These are phyloP conservation scores for Penicillium daleae DNA, from an alignment of 495 filamentous ascomycete species.

Conservation along the genomic window DNA sequence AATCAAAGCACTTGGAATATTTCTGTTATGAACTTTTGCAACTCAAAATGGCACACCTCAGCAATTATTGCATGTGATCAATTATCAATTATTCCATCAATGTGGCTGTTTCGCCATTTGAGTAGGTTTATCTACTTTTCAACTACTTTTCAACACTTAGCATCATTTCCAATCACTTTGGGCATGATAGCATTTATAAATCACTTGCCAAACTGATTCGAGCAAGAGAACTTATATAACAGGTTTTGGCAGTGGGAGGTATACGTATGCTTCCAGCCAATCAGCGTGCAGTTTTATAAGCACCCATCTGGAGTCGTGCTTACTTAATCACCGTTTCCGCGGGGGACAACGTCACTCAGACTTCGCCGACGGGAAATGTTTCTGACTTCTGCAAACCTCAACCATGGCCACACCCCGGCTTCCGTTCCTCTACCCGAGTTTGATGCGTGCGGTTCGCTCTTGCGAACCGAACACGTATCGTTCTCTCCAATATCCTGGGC, in stretches of 20 bases:
- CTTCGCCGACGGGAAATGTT: conserved; percentile 30
- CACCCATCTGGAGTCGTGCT: background rate
- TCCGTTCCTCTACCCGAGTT: conserved; percentile 74
- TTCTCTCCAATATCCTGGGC: conserved; percentile 31
- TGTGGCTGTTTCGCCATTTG: no score
- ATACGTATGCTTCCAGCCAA: conserved; percentile 1
- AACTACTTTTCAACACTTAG: no score
- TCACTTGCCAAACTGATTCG: no score
- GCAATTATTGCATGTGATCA: no score
- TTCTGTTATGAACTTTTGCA: no score
- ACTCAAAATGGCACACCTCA: no score
- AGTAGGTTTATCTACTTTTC: no score
- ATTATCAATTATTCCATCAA: no score
- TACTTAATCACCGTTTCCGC: conserved; percentile 37
- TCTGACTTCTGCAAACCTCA: conserved; percentile 17
- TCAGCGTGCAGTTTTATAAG: background rate
- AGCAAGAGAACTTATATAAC: no score
- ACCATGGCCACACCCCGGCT: conserved; percentile 70
- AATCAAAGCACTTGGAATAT: no score
- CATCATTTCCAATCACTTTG: no score
- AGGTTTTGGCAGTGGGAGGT: background rate
- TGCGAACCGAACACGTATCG: conserved; percentile 42
- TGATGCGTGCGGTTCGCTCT: conserved; percentile 53
- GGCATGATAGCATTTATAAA: no score
- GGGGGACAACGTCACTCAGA: conserved; percentile 38